Conservation (phyloP, 2,329 filamentous ascomycete genomes). For the Phaeoacremonium minimum region DNA sequence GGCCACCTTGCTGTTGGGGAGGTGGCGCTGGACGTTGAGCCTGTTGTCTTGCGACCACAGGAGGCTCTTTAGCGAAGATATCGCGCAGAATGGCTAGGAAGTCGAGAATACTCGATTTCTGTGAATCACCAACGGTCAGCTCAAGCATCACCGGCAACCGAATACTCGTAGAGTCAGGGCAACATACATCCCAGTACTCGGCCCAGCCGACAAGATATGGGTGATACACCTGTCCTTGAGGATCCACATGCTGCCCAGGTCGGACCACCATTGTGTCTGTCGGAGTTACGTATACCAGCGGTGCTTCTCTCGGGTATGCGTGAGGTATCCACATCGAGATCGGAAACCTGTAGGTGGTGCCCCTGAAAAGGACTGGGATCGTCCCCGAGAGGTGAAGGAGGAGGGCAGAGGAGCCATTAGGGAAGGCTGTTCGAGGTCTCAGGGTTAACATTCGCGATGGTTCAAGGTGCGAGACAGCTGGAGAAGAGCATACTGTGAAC, state of each 20-base stretch:
- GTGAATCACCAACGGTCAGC: slow-evolving; percentile 11
- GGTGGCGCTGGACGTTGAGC: slow-evolving; percentile 32
- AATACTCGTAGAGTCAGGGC: background rate
- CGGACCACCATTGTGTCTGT: slow-evolving; percentile 84
- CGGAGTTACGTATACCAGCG: slow-evolving; percentile 84
- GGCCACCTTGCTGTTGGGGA: slow-evolving; percentile 22
- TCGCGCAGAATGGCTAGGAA: slow-evolving; percentile 79
- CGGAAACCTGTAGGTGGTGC: slow-evolving; percentile 85
- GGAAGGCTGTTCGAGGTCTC: slow-evolving; percentile 60
- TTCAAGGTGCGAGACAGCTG: slow-evolving; percentile 4
- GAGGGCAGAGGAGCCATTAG: slow-evolving; percentile 81
- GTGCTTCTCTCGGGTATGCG: slow-evolving; percentile 79
- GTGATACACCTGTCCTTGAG: slow-evolving; percentile 91
- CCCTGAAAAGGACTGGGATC: slow-evolving; percentile 85
- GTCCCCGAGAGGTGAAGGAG: slow-evolving; percentile 85
- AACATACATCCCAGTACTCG: slow-evolving; percentile 82
- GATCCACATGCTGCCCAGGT: slow-evolving; percentile 90
- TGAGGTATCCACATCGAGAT: slow-evolving; percentile 92
- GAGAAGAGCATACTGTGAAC: slow-evolving; percentile 72
- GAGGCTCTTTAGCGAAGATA: slow-evolving; percentile 91
- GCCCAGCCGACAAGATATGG: slow-evolving; percentile 90
- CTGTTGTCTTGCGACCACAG: slow-evolving; percentile 71
- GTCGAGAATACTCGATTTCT: slow-evolving; percentile 81
- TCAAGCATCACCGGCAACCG: background rate
- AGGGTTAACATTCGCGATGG: slow-evolving; percentile 11